Conservation (phyloP, 2,329 filamentous ascomycete genomes). For the Neocucurbitaria cava region DNA sequence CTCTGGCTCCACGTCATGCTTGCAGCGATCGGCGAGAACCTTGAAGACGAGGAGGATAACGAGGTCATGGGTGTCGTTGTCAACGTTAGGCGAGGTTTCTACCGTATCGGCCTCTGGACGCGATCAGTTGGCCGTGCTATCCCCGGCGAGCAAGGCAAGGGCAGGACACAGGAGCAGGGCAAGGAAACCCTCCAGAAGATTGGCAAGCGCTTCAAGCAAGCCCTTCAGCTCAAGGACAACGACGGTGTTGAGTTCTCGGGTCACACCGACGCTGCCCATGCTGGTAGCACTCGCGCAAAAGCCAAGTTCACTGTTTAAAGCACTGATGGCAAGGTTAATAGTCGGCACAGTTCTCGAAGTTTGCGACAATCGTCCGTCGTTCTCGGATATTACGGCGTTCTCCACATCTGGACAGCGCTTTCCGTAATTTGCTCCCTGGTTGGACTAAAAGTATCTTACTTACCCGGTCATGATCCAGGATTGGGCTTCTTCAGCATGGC, state of each 20-base stretch:
- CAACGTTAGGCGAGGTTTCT: slow-evolving; percentile 98
- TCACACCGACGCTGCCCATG: slow-evolving; percentile 91
- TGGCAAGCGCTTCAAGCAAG: slow-evolving; percentile 90
- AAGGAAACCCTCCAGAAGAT: slow-evolving; percentile 84
- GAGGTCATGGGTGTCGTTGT: slow-evolving; percentile 99
- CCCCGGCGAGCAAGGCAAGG: slow-evolving; percentile 77
- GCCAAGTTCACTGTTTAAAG: slow-evolving; percentile 84
- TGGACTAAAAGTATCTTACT: slow-evolving; percentile 36
- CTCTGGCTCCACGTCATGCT: slow-evolving; percentile 98
- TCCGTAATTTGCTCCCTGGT: slow-evolving; percentile 30
- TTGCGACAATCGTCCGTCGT: slow-evolving; percentile 8
- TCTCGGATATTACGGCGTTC: slow-evolving; percentile 13
- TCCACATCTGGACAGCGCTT: slow-evolving; percentile 16
- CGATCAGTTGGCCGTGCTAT: slow-evolving; percentile 88
- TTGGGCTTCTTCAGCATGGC: slow-evolving; percentile 44
- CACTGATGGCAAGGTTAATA: not conserved
- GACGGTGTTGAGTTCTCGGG: slow-evolving; percentile 94
- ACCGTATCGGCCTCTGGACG: slow-evolving; percentile 97
- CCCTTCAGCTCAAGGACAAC: slow-evolving; percentile 76
- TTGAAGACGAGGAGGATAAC: slow-evolving; percentile 91
- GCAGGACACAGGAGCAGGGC: slow-evolving; percentile 79
- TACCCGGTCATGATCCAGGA: slow-evolving; percentile 38
- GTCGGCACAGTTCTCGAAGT: slow-evolving; percentile 4
- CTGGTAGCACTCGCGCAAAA: slow-evolving; percentile 93
- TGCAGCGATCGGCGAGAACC: slow-evolving; percentile 93